Conservation (phyloP, 257 asterid species). For the Gentiana dahurica region DNA sequence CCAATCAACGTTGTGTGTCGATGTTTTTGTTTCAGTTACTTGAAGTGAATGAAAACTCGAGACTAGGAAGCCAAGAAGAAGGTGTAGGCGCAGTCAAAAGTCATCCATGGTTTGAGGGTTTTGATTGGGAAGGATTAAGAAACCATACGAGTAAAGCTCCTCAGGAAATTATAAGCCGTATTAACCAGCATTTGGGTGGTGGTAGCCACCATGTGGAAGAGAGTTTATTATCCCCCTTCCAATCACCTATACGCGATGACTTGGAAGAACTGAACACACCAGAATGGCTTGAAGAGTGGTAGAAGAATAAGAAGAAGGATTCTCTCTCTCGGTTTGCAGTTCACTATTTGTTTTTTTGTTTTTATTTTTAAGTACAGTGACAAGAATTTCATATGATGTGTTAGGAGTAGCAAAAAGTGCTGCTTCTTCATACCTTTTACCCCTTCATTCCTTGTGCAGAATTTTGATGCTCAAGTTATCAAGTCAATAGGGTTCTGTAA, state of each 20-base stretch:
- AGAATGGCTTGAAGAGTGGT: conserved; percentile 91
- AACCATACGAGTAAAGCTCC: conserved; percentile 39
- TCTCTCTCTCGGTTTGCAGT: conserved; percentile 1
- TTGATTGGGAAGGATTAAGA: conserved; percentile 65
- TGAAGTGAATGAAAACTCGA: conserved; percentile 65
- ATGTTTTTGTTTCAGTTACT: conserved; percentile 40
- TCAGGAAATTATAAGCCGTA: conserved; percentile 45
- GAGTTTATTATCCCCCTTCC: conserved; percentile 12
- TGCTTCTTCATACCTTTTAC: background rate
- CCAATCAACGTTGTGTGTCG: background rate
- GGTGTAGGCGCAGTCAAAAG: conserved; percentile 53
- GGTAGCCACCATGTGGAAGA: conserved; percentile 24
- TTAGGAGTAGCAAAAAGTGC: background rate
- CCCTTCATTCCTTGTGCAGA: background rate
- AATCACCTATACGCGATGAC: conserved; percentile 38
- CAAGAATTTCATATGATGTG: background rate
- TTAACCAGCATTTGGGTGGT: conserved; percentile 44
- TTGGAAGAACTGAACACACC: conserved; percentile 52
- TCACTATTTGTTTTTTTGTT: background rate
- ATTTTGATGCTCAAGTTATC: too few relatives aligned
- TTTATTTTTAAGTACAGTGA: too few relatives aligned
- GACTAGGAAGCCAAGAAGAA: conserved; percentile 56
- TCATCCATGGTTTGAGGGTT: conserved; percentile 72
- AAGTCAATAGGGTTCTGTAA: too few relatives aligned
- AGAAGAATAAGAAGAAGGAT: conserved; percentile 7